Conservation (phyloP, 2,329 filamentous ascomycete genomes). For the Ophiosphaerella narmari region DNA sequence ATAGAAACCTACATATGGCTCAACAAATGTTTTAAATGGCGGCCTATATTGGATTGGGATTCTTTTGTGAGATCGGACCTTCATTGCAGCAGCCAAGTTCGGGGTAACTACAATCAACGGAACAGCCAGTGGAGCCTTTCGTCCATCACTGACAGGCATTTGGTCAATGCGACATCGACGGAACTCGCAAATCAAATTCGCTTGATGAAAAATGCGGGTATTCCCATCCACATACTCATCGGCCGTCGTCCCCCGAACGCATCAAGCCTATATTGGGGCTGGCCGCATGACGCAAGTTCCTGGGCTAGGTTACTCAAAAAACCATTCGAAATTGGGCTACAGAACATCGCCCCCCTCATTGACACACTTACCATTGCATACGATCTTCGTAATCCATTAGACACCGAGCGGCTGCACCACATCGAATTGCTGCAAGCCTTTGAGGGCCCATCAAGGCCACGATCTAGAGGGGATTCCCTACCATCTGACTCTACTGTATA, state of each 20-base stretch:
- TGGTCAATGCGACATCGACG: not conserved
- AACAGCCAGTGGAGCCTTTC: too few species aligned
- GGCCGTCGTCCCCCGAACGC: conserved; percentile 16
- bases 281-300: conserved; percentile 12
- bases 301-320: conserved; percentile 19
- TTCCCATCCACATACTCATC: conserved; percentile 29
- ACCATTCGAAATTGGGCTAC: conserved; percentile 19
- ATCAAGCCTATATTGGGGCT: conserved; percentile 34
- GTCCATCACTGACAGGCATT: too few species aligned
- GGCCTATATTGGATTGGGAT: conserved; percentile 36
- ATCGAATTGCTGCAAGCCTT: conserved; percentile 12
- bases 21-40: conserved; percentile 24
- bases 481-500: too few species aligned
- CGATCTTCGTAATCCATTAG: conserved; percentile 28
- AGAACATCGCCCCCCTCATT: conserved; percentile 18
- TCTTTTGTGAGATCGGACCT: conserved; percentile 16
- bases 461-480: not conserved
- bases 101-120: too few species aligned
- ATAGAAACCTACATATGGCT: conserved; percentile 25
- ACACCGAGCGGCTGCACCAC: conserved; percentile 9
- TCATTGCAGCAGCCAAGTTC: not conserved
- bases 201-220: conserved; percentile 14
- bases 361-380: conserved; percentile 31
- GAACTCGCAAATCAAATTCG: conserved; percentile 16
- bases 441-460: not conserved